Conservation (phyloP, 208 protist species). For the Crithidia expoeki region DNA sequence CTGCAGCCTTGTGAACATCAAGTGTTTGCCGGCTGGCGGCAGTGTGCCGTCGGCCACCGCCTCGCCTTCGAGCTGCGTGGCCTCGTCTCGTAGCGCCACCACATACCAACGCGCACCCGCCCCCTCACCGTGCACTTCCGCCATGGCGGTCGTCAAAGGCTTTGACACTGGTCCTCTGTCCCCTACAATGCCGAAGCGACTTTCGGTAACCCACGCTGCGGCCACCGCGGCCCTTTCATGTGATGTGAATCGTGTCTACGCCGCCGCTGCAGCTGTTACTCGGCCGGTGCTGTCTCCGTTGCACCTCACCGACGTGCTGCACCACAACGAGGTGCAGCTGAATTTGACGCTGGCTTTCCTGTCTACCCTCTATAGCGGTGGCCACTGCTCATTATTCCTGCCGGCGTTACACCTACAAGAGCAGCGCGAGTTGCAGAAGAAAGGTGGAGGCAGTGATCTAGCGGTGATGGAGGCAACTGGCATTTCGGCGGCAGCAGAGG, state of each 20-base stretch:
- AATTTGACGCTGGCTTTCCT: constrained; percentile 67
- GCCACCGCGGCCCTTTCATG: neutral
- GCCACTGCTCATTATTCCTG: constrained; percentile 85
- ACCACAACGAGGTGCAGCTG: constrained; percentile 66
- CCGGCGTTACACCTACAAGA: constrained; percentile 3
- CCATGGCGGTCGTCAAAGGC: neutral
- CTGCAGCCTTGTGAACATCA: neutral
- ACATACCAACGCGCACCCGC: neutral
- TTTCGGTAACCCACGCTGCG: neutral
- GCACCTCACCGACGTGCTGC: constrained; percentile 59
- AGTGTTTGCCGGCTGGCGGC: neutral
- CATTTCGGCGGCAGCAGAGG: neutral
- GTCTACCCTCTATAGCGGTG: constrained; percentile 65
- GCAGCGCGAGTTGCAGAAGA: neutral
- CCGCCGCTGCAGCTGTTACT: constrained; percentile 28
- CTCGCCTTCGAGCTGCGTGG: neutral
- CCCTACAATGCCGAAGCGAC: neutral
- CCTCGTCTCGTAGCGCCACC: constrained; percentile 7
- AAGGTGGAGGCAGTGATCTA: neutral
- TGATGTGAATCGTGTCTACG: constrained; percentile 22
- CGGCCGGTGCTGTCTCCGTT: constrained; percentile 67
- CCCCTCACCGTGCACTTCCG: neutral
- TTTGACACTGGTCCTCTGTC: neutral
- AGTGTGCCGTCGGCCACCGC: neutral
- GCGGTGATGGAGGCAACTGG: neutral